phyloP scores from a whole-genome alignment of 768 basidiomycete species.

The Galerina sulciceps region DNA sequence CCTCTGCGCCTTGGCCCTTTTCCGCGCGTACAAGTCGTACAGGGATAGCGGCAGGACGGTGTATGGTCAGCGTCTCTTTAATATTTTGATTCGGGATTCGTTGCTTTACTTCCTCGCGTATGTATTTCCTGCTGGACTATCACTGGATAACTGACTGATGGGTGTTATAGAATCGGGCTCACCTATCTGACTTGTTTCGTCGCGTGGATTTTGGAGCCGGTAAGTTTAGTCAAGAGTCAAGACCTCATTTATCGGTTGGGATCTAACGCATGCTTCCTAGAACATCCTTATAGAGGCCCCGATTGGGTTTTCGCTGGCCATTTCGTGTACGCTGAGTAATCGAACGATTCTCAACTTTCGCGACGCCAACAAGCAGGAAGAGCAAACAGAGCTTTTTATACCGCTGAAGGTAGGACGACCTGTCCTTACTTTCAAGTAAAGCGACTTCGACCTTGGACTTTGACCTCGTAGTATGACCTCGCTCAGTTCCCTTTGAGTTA shows the following conservation, averaged over 20 bases:
- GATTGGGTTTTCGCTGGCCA: not conserved
- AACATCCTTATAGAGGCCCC: not conserved
- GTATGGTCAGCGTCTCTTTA: not conserved
- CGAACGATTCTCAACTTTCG: slow-evolving; percentile 1
- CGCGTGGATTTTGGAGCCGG: not conserved
- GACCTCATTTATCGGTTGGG: not conserved
- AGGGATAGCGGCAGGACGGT: not conserved
- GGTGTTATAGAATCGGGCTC: not conserved
- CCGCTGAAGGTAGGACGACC: no score
- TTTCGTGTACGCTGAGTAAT: not conserved
- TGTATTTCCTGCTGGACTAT: not conserved
- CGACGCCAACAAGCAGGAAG: not conserved
- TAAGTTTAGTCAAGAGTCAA: not conserved
- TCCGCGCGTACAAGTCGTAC: not conserved
- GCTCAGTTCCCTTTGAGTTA: no score
- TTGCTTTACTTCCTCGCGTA: not conserved
- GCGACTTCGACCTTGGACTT: no score
- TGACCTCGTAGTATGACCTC: no score
- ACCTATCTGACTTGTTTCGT: not conserved
- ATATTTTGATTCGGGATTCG: not conserved
- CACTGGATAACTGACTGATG: no score
- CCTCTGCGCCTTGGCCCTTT: not conserved
- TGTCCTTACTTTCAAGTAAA: no score
- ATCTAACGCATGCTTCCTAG: not conserved
- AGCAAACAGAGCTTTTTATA: no score